Evolutionary conservation across 2,329 filamentous ascomycete species (phyloP).

Genomic region (Colletotrichum caudatum): DNA sequence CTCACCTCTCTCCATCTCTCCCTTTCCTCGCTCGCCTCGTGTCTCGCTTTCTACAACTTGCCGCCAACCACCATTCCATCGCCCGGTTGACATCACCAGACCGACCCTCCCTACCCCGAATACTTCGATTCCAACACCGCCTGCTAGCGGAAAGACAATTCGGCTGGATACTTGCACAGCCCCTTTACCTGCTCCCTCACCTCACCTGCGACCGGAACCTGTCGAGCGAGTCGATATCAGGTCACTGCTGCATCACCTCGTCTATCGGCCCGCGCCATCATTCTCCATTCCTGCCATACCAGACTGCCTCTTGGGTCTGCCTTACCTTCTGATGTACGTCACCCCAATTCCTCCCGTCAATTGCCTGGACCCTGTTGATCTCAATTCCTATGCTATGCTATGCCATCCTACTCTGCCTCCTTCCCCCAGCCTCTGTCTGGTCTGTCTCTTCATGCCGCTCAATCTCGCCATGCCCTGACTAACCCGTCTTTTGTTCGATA

Average conservation of each 20-base stretch:
- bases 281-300: slow-evolving; percentile 1
- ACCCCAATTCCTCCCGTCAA: slow-evolving; percentile 13
- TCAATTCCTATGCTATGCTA: slow-evolving; percentile 1
- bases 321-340: slow-evolving; percentile 24
- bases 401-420: slow-evolving; percentile 1
- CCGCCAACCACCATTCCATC: slow-evolving; percentile 30
- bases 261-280: slow-evolving; percentile 16
- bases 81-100: slow-evolving; percentile 34
- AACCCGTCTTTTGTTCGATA: slow-evolving; percentile 25
- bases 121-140: slow-evolving; percentile 16
- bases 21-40: slow-evolving; percentile 7
- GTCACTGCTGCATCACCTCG: slow-evolving; percentile 11
- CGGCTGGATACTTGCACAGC: slow-evolving; percentile 2
- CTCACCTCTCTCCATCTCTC: no score
- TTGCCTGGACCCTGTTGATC: slow-evolving; percentile 28
- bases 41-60: slow-evolving; percentile 29
- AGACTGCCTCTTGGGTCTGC: neutral
- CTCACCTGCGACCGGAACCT: slow-evolving; percentile 32
- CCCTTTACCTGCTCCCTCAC: slow-evolving; percentile 12
- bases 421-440: slow-evolving; percentile 14
- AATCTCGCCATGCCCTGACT: slow-evolving; percentile 33
- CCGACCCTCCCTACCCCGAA: slow-evolving; percentile 9
- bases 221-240: slow-evolving; percentile 33
- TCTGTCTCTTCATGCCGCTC: slow-evolving; percentile 18
- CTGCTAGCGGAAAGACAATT: slow-evolving; percentile 23